Evolutionary conservation across 176 grass and related monocot species (phyloP), one percentile per base, ranked within the genome.

Genomic region (Zoysia pacifica): DNA sequence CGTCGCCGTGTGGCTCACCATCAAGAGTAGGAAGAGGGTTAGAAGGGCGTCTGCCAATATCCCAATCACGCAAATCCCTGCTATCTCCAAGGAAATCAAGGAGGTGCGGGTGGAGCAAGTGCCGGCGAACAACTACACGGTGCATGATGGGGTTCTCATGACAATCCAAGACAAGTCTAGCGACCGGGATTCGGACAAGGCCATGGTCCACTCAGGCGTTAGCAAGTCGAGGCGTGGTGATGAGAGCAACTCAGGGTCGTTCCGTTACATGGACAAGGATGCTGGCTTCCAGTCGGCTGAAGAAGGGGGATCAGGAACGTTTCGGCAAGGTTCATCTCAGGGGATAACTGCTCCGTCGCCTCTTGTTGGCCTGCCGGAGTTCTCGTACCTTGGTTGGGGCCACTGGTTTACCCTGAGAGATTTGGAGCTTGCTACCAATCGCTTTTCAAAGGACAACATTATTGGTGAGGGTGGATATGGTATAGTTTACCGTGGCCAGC

Each of bases 171-270:
- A 93, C 60, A 94, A 89, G 64, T 84, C 88, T 50, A 78, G 84
- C 18, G 78, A 88, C 62, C 82, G 91, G 50, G 88, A 88, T 59
- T 88, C 87, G 0, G 90, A 93, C 73, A 94, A 95, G 79, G 82
- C 54, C 69, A 89, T 86, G 83, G 79, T 71, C 39, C 88, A 99
- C 79, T 83, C 87, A 83, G 88, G 93, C 19, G 60, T 89, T 56
- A 89, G 80, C 55, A 99, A 87, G 77, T 93, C 90, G 2, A 97
- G 86, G 49, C 82, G 41, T 60, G 90, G 82, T 18, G 88, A 97
- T 67, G 93, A 91, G 78, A 94, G 88, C 82, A 88, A 99, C 68
- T 99, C 96, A 2, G 96, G 93, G 7, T 99, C 96, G n/a, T 99
- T 99, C 82, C 90, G 80, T 86, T 93, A 91, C 63, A 66, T 84